A percentile compares a stretch with the other conserved stretches of the same genome.
phyloP scores from a whole-genome alignment of 2,329 filamentous ascomycete species.

The Fusarium solani-melongenae region DNA sequence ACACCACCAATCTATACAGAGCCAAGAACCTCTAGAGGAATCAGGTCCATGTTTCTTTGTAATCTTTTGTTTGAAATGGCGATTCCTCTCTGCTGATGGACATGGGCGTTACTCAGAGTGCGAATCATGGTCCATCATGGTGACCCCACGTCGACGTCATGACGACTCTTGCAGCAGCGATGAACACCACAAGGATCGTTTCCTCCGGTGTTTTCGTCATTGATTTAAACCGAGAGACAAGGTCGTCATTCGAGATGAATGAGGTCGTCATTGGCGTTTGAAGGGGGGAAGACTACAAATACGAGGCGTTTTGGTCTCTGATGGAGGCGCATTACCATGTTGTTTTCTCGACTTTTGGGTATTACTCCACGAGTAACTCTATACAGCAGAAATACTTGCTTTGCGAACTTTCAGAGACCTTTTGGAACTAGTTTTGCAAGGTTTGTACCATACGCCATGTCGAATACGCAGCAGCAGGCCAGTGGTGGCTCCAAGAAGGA shows the following conservation, averaged over 20 bases:
- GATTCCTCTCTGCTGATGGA: slow-evolving; percentile 3
- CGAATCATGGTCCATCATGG: slow-evolving; percentile 28
- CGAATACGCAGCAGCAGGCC: slow-evolving; percentile 24
- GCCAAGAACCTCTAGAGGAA: neutral
- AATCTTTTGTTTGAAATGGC: slow-evolving; percentile 8
- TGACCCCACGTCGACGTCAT: slow-evolving; percentile 40
- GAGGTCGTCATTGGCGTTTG: slow-evolving; percentile 23
- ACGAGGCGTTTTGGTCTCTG: neutral
- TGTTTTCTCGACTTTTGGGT: neutral
- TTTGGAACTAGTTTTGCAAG: slow-evolving; percentile 6
- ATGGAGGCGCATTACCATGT: neutral
- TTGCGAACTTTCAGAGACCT: slow-evolving; percentile 1
- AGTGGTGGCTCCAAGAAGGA: slow-evolving; percentile 39
- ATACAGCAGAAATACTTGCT: neutral
- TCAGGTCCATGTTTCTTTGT: slow-evolving; percentile 4
- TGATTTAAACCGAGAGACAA: neutral
- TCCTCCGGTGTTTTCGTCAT: slow-evolving; percentile 38
- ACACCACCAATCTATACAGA: neutral
- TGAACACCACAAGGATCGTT: slow-evolving; percentile 20
- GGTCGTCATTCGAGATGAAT: slow-evolving; percentile 16
- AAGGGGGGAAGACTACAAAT: neutral
- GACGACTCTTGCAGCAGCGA: neutral
- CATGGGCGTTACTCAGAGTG: neutral
- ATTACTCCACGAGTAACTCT: neutral
- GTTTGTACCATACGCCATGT: slow-evolving; percentile 20